phyloP scores from a whole-genome alignment of 2,329 filamentous ascomycete genomes.

The Diaporthe sp. region DNA sequence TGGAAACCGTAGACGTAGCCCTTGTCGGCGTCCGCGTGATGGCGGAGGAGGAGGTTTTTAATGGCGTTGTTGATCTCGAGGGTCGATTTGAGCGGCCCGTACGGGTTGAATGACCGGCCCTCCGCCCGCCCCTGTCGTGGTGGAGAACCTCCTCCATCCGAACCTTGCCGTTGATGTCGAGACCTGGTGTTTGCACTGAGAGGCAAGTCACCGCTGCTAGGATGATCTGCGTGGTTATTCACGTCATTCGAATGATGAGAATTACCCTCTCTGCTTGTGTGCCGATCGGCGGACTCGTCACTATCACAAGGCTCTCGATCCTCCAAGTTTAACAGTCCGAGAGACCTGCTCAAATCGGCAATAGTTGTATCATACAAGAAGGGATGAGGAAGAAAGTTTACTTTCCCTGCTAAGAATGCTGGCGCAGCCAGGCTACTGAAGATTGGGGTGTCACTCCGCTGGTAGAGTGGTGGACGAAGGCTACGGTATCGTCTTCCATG shows the following conservation, averaged over 20 bases:
- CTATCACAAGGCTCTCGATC: not conserved
- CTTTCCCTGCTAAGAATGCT: not conserved
- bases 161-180: not conserved
- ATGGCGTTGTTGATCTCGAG: constrained; percentile 36
- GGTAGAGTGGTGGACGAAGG: not conserved
- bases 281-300: not conserved
- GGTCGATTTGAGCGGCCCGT: constrained; percentile 16
- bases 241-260: not conserved
- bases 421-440: not conserved
- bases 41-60: constrained; percentile 35
- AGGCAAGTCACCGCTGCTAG: not conserved
- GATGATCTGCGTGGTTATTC: not conserved
- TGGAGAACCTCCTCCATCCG: constrained; percentile 22
- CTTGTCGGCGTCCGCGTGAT: not conserved
- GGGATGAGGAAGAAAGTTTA: not conserved
- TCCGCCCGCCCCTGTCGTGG: not conserved
- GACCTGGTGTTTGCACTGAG: constrained; percentile 3
- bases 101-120: constrained; percentile 14
- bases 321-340: not conserved
- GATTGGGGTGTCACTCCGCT: too few relatives aligned
- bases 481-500: not conserved
- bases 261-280: not conserved
- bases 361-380: not conserved
- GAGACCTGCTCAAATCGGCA: not conserved
- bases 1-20: constrained; percentile 49